phyloP scores from a whole-genome alignment of 2,329 filamentous ascomycete species.

The Eutypa lata region DNA sequence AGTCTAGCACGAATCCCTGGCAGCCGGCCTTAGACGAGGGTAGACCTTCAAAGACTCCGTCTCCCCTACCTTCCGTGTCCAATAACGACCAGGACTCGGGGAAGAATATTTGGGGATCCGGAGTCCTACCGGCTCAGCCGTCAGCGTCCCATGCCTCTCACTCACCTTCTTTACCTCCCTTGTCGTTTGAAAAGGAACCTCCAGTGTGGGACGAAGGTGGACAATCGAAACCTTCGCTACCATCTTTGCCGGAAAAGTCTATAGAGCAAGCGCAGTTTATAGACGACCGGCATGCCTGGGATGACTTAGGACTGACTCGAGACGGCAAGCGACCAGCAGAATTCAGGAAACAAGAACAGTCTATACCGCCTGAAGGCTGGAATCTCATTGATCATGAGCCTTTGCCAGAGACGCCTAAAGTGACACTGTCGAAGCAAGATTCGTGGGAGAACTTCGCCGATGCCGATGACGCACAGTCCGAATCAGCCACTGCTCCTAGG shows the following conservation, averaged over 20 bases:
- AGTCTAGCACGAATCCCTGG: conserved; percentile 42
- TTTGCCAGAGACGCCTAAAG: conserved; percentile 22
- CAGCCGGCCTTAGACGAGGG: conserved; percentile 32
- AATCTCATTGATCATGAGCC: conserved; percentile 46
- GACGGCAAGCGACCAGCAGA: conserved; percentile 40
- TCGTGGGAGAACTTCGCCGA: conserved; percentile 36
- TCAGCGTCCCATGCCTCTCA: conserved; percentile 25
- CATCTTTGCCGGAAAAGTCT: conserved; percentile 17
- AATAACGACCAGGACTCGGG: conserved; percentile 25
- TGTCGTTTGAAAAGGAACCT: conserved; percentile 36
- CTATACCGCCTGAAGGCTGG: conserved; percentile 42
- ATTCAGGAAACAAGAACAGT: conserved; percentile 15
- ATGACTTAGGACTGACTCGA: conserved; percentile 38
- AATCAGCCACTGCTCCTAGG: conserved; percentile 6
- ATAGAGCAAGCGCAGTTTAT: conserved; percentile 31
- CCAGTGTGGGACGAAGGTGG: conserved; percentile 39
- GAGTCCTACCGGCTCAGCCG: conserved; percentile 25
- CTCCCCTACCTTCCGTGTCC: conserved; percentile 20
- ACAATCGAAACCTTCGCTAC: conserved; percentile 22
- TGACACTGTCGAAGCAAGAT: conserved; percentile 31
- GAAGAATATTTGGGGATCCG: conserved; percentile 35
- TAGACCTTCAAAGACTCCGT: conserved; percentile 22
- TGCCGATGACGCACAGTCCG: conserved; percentile 24
- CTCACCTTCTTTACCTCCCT: conserved; percentile 33
- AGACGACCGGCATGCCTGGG: conserved; percentile 48